A percentile compares a stretch with the other conserved stretches of the same genome.
Evolutionary conservation across 2,329 filamentous ascomycete species (phyloP).

Genomic region (Chrysosporium queenslandicum): DNA sequence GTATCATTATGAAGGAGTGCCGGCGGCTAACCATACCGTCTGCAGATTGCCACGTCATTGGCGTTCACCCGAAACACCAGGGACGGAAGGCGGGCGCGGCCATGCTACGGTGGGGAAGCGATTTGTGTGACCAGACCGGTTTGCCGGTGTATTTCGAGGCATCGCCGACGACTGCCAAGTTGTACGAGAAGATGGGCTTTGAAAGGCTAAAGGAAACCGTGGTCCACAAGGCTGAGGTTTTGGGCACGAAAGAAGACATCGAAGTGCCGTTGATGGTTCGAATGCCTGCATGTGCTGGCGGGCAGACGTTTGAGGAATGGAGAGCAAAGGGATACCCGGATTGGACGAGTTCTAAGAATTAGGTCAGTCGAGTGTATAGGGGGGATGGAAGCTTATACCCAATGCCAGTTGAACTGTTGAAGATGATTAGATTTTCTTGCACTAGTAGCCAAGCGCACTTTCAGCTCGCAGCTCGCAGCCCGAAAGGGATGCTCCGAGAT

Average conservation of each 20-base stretch:
- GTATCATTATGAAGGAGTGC: not conserved
- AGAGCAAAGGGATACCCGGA: constrained; percentile 10
- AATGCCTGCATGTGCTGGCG: constrained; percentile 28
- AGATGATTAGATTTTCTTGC: too few species aligned
- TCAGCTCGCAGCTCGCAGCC: too few species aligned
- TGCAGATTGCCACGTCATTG: constrained; percentile 31
- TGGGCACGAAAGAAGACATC: constrained; percentile 31
- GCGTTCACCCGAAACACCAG: constrained; percentile 37
- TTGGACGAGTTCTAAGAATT: not conserved
- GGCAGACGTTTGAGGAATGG: constrained; percentile 32
- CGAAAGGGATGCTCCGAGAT: too few species aligned
- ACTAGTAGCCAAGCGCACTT: too few species aligned
- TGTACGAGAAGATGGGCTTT: constrained; percentile 37
- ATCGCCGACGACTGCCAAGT: constrained; percentile 25
- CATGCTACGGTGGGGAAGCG: constrained; percentile 33
- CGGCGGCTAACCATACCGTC: not conserved
- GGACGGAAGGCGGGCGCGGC: constrained; percentile 34
- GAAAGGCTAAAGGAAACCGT: constrained; percentile 32
- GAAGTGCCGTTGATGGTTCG: constrained; percentile 37
- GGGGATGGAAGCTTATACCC: too few species aligned
- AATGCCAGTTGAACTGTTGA: too few species aligned
- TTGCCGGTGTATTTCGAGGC: constrained; percentile 34
- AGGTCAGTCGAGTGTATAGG: too few species aligned
- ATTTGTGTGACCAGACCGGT: constrained; percentile 29
- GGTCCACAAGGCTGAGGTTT: constrained; percentile 31